These are phyloP conservation scores for Dichotomopilus funicola DNA, from an alignment of 2,329 filamentous ascomycete species.

Conservation along the genomic window DNA sequence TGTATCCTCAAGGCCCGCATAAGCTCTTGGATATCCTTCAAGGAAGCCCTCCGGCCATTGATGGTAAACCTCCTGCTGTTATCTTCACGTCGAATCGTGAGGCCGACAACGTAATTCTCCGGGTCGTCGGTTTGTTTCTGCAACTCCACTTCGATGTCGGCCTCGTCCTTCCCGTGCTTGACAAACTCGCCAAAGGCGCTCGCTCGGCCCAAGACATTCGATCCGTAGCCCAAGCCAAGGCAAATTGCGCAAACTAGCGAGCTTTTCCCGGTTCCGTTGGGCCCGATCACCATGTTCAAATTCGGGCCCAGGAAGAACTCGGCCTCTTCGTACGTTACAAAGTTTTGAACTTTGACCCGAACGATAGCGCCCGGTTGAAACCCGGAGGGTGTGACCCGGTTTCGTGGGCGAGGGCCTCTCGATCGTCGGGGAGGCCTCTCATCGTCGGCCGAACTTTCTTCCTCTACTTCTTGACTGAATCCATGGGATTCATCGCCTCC, in stretches of 20 bases:
- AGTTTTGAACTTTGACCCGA: slow-evolving; percentile 77
- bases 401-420: slow-evolving; percentile 11
- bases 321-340: slow-evolving; percentile 89
- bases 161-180: slow-evolving; percentile 75
- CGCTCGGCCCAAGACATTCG: slow-evolving; percentile 77
- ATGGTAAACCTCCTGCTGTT: slow-evolving; percentile 76
- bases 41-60: slow-evolving; percentile 56
- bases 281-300: slow-evolving; percentile 96
- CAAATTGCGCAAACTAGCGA: slow-evolving; percentile 96
- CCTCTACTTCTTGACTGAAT: slow-evolving; percentile 7
- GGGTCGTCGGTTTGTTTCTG: slow-evolving; percentile 54
- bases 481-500: slow-evolving; percentile 19
- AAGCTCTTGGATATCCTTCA: slow-evolving; percentile 60
- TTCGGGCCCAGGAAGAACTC: slow-evolving; percentile 89
- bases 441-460: slow-evolving; percentile 15
- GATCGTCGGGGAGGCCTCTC: slow-evolving; percentile 9
- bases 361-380: slow-evolving; percentile 79
- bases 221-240: slow-evolving; percentile 77
- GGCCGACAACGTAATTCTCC: slow-evolving; percentile 65
- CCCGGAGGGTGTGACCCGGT: slow-evolving; percentile 22
- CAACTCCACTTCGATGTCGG: slow-evolving; percentile 85
- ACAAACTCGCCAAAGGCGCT: slow-evolving; percentile 84
- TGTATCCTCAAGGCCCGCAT: slow-evolving; percentile 76
- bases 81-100: slow-evolving; percentile 73
- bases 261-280: slow-evolving; percentile 98